phyloP scores from a whole-genome alignment of 768 basidiomycete genomes.

The Pisolithus orientalis region DNA sequence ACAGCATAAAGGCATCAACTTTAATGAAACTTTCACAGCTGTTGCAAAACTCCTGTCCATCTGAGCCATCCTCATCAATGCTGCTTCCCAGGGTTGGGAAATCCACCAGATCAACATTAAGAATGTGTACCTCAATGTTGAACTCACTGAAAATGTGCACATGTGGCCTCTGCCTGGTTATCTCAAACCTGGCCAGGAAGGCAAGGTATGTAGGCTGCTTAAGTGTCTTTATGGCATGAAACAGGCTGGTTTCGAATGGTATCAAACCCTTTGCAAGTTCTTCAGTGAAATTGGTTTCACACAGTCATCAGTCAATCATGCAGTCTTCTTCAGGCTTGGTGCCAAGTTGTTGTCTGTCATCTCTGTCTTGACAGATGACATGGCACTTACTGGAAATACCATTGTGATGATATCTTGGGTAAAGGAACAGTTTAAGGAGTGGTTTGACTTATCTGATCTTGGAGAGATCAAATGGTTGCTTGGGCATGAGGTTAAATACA shows the following conservation, averaged over 20 bases:
- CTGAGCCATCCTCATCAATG: not conserved
- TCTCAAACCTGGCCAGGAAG: constrained; percentile 1
- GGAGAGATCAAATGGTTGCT: constrained; percentile 18
- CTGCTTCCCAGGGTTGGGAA: constrained; percentile 5
- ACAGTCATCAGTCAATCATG: not conserved
- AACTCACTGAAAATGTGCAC: constrained; percentile 12
- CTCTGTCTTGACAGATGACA: constrained; percentile 2
- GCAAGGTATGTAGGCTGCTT: constrained; percentile 16
- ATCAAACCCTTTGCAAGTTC: constrained; percentile 4
- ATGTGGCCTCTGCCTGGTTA: constrained; percentile 20
- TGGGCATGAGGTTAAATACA: constrained; percentile 25
- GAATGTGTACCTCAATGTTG: constrained; percentile 11
- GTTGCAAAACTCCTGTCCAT: constrained; percentile 11
- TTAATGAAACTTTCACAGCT: constrained; percentile 28
- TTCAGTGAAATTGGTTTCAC: constrained; percentile 3
- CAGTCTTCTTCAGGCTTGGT: constrained; percentile 4
- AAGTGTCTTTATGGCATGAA: constrained; percentile 29
- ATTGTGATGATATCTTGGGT: not conserved
- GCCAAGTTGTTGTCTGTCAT: not conserved
- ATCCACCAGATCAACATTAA: constrained; percentile 11
- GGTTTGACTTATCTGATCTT: constrained; percentile 28
- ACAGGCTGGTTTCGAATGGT: constrained; percentile 19
- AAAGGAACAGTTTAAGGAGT: constrained; percentile 13
- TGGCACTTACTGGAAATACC: not conserved
- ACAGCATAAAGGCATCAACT: constrained; percentile 30